A percentile compares a stretch with the other conserved stretches of the same genome.
These are phyloP conservation scores for Phytophthora brassicae DNA, from an alignment of 352 stramenopile genomes.

Conservation along the genomic window DNA sequence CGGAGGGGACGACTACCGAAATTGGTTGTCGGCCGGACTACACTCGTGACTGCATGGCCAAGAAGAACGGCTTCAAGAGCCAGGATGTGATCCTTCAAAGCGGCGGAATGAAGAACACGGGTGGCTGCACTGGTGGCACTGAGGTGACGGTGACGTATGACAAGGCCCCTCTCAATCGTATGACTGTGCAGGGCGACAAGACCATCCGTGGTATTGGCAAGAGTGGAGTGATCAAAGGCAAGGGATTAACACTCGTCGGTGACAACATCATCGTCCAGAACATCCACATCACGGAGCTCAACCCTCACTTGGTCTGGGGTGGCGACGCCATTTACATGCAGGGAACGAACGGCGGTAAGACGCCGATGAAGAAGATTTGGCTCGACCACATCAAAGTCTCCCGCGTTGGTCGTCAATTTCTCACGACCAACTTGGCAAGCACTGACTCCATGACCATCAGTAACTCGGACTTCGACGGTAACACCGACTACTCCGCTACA, in stretches of 20 bases:
- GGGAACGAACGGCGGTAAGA: conserved; percentile 17
- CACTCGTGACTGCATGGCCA: conserved; percentile 35
- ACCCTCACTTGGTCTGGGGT: conserved; percentile 42
- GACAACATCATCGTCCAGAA: conserved; percentile 45
- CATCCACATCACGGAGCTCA: conserved; percentile 43
- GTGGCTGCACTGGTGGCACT: conserved; percentile 39
- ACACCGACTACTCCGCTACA: conserved; percentile 40
- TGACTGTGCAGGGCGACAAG: conserved; percentile 38
- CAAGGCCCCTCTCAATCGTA: conserved; percentile 20
- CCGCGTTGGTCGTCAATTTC: conserved; percentile 37
- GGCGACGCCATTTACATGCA: conserved; percentile 40
- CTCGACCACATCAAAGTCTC: conserved; percentile 43
- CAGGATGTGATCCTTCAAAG: conserved; percentile 41
- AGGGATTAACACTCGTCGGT: conserved; percentile 28
- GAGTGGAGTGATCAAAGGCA: conserved; percentile 37
- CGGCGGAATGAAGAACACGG: conserved; percentile 41
- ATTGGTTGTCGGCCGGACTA: conserved; percentile 32
- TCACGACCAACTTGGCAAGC: conserved; percentile 36
- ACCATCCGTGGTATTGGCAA: conserved; percentile 36
- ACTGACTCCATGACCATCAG: conserved; percentile 46
- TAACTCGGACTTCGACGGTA: conserved; percentile 53
- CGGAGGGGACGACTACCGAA: conserved; percentile 38
- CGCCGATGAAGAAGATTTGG: conserved; percentile 32
- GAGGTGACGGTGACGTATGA: conserved; percentile 19
- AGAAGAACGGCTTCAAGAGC: conserved; percentile 37